Evolutionary conservation across 768 basidiomycete genomes (phyloP), one percentile per base, ranked within the genome.

Genomic region (Suillus paluster): DNA sequence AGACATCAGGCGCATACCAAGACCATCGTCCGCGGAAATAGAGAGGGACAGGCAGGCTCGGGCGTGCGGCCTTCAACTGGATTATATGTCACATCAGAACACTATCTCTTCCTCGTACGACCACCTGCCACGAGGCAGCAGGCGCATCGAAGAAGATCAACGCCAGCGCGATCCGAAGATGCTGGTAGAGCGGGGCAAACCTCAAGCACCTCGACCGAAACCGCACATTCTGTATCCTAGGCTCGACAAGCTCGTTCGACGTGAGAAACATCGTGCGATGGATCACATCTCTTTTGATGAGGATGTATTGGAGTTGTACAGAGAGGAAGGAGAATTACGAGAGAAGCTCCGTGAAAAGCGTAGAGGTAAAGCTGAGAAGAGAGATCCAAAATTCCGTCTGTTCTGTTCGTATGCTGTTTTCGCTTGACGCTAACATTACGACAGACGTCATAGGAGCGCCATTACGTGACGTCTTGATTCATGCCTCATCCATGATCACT

Each of bases 401-500:
- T 70, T 25, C 21, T 45, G 10, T 44, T 55, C 38, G 12, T 6
- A 21, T 25, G 54, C 6, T 6, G 25, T 17, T 9, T 14, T 34
- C n/a, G 5, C 17, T 1, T 21, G 4, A 30, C n/a, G n/a, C 25
- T 58, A 25, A 61, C 44, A 15, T 48, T 61, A 6, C 4, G 19
- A 12, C 55, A 81, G 81, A 71, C 30, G 73, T 75, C 9, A 77
- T 81, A 55, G 79, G 77, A 0, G 65, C 74, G n/a, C 67, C 77
- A 1, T 67, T 81, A 46, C 69, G 73, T 17, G 73, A 78, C 19
- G 70, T 76, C 6, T 60, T 78, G 9, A 59, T 73, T 15, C 70
- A 71, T 36, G 75, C 77, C 2, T 74, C 78, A 19, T 66, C 72
- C 4, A 60, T 70, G 15, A 73, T 79, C 19, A 62, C 73, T 33